These are phyloP conservation scores for Endotrypanum monterogeii DNA, from an alignment of 208 protist species.

Conservation along the genomic window DNA sequence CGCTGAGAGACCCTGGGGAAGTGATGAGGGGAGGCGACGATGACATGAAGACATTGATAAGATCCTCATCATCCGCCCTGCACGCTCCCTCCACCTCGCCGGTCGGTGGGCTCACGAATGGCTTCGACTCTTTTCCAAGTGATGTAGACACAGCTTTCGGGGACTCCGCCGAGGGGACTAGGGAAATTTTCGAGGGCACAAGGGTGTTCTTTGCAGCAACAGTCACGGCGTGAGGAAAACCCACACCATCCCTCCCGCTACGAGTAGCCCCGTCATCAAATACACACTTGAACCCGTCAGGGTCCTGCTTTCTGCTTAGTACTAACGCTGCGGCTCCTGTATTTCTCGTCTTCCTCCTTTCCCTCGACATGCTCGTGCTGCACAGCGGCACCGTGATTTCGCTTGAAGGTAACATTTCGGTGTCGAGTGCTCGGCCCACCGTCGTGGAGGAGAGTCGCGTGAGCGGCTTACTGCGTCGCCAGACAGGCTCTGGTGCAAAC, in stretches of 20 bases:
- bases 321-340: neutral
- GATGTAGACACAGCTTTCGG: neutral
- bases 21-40: neutral
- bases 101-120: too few relatives aligned
- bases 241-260: neutral
- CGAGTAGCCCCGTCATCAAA: neutral
- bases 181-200: too few relatives aligned
- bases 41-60: neutral
- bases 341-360: neutral
- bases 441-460: slow-evolving; percentile 4
- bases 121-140: neutral
- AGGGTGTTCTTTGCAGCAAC: neutral
- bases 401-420: neutral
- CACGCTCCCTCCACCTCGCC: neutral
- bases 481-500: slow-evolving; percentile 6
- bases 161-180: too few relatives aligned
- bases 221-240: neutral
- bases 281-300: too few relatives aligned
- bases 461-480: slow-evolving; percentile 18
- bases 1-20: neutral
- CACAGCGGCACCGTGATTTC: neutral
- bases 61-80: neutral
- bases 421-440: neutral
- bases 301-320: neutral
- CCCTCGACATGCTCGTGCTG: too few relatives aligned